Evolutionary conservation across 441 rosid species (phyloP).

Genomic region (Pelargonium australe): DNA sequence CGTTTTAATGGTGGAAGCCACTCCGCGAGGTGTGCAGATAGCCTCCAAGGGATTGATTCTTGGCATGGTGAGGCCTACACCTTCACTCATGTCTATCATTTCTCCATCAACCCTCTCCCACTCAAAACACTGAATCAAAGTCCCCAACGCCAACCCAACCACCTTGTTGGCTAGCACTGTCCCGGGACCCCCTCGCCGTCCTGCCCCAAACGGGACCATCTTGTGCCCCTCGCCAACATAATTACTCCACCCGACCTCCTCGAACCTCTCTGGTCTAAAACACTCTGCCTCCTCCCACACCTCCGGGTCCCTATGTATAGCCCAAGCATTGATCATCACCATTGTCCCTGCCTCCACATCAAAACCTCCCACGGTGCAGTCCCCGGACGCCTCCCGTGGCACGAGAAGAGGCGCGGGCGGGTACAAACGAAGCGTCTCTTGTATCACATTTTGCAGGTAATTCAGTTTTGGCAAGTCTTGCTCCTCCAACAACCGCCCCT

Average conservation of each 20-base stretch:
- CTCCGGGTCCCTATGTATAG: constrained; percentile 14
- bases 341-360: not conserved
- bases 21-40: not conserved
- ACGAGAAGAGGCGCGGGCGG: not conserved
- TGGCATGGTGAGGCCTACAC: not conserved
- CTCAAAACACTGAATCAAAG: constrained; percentile 16
- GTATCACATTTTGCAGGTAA: constrained; percentile 10
- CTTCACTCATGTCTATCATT: not conserved
- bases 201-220: constrained; percentile 7
- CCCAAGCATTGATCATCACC: constrained; percentile 15
- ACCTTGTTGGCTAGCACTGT: constrained; percentile 5
- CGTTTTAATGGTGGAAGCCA: too few species aligned
- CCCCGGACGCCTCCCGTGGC: constrained; percentile 18
- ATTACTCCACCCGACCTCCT: not conserved
- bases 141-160: constrained; percentile 9
- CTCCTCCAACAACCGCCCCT: constrained; percentile 9
- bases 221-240: not conserved
- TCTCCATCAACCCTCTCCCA: constrained; percentile 7
- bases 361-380: constrained; percentile 10
- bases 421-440: constrained; percentile 6
- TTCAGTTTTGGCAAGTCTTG: not conserved
- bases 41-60: not conserved
- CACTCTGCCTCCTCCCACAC: constrained; percentile 13
- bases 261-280: constrained; percentile 17
- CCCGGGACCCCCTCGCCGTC: constrained; percentile 18